Evolutionary conservation across 495 filamentous ascomycete species (phyloP).

Genomic region (Tetracladium setigerum): DNA sequence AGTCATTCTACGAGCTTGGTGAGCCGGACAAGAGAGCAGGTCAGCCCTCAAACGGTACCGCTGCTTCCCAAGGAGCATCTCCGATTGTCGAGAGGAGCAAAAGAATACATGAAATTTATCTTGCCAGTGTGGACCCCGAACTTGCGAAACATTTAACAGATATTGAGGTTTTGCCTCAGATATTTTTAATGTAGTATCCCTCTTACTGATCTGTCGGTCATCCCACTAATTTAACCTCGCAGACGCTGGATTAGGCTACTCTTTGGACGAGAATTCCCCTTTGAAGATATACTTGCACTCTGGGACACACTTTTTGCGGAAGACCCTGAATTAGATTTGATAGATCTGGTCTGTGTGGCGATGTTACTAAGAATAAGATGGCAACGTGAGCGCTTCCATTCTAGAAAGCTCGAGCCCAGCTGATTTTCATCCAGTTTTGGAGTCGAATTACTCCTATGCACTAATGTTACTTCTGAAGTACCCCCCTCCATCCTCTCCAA

Average conservation of each 20-base stretch:
- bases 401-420: neutral
- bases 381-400: conserved; percentile 55
- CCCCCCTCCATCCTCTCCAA: conserved; percentile 52
- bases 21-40: conserved; percentile 18
- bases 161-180: conserved; percentile 89
- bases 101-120: conserved; percentile 72
- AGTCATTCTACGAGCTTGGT: conserved; percentile 75
- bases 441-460: conserved; percentile 77
- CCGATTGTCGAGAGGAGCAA: conserved; percentile 81
- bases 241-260: conserved; percentile 93
- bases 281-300: conserved; percentile 71
- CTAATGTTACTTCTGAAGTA: conserved; percentile 79
- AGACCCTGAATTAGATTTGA: conserved; percentile 70
- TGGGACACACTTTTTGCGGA: conserved; percentile 93
- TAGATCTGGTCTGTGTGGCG: conserved; percentile 83
- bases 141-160: conserved; percentile 74
- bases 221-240: neutral
- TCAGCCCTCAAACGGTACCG: conserved; percentile 24
- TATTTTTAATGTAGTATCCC: conserved; percentile 76
- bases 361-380: conserved; percentile 93
- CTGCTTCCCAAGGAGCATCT: conserved; percentile 37
- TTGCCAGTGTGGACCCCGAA: conserved; percentile 71
- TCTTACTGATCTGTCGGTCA: neutral
- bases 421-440: conserved; percentile 52
- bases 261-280: conserved; percentile 89